Percentiles rank a stretch among this genome's conserved stretches.
These are phyloP conservation scores for Termitomyces sp. DNA, from an alignment of 768 basidiomycete genomes.

Conservation along the genomic window DNA sequence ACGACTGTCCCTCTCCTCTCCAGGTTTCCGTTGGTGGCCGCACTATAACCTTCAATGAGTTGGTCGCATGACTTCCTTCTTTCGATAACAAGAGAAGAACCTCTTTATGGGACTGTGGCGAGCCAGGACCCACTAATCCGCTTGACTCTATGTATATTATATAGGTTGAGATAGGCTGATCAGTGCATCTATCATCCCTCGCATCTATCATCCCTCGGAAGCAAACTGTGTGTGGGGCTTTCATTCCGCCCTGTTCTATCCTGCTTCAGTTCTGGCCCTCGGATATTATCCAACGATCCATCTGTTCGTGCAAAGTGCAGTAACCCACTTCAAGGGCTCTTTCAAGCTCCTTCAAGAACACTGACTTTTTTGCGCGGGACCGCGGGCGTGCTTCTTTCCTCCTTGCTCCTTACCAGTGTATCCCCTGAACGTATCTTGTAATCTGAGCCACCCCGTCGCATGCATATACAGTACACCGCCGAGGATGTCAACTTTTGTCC, in stretches of 20 bases:
- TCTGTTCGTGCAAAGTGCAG: neutral
- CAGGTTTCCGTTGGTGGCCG: neutral
- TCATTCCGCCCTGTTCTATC: neutral
- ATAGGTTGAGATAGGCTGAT: neutral
- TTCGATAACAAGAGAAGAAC: neutral
- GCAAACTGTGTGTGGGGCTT: neutral
- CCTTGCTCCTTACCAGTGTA: neutral
- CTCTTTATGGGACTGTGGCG: neutral
- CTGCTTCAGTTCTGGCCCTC: neutral
- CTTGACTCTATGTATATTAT: neutral
- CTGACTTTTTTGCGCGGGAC: constrained; percentile 9
- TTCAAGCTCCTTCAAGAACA: neutral
- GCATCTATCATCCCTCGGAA: neutral
- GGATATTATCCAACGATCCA: constrained; percentile 3
- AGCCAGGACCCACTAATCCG: neutral
- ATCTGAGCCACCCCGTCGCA: constrained; percentile 11
- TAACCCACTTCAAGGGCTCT: constrained; percentile 6
- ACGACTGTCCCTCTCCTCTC: neutral
- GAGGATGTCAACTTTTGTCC: constrained; percentile 11
- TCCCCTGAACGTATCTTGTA: constrained; percentile 7
- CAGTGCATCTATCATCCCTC: neutral
- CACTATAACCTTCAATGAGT: neutral
- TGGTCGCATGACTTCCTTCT: neutral
- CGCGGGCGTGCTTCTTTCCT: constrained; percentile 10
- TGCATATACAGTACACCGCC: constrained; percentile 12